Base-by-base conservation (phyloP, 2,329 filamentous ascomycete species). In the Verticillium zaregamsianum region DNA sequence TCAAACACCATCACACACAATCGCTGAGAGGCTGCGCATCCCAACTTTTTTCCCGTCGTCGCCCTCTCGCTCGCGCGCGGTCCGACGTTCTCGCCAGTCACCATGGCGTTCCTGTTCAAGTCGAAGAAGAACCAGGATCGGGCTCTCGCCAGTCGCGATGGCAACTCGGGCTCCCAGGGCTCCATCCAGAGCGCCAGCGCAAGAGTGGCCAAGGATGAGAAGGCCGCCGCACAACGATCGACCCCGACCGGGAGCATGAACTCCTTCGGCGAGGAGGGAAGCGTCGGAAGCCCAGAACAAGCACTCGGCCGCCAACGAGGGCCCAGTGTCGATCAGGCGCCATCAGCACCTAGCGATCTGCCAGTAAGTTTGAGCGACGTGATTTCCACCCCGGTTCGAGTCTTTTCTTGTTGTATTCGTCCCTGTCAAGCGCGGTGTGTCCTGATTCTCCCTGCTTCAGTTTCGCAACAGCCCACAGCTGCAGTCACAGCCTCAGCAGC, bases 41-140 rank as follows among this genome's bases (percentile, higher is more conserved):
- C 69, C 45, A 52, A 14, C 11, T 25, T 12, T 4, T 52, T 63
- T 64, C 62, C 60, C 64, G 61, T 59, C 59, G 61, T 64, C 59
- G 61, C 39, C 54, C 52, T 57, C 20, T 57, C 71, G 69, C 74
- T 74, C 72, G 72, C 69, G 70, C 72, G 74, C 75, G 57, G 31
- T 58, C 55, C 55, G 49, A 11, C 49, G 49, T 35, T 5, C 33
- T 23, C 9, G 39, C 35, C 56, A 32, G 57, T 35, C 75, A 81
- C 75, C 76, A 93, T 93, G 90, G 88, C 90, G 67, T 93, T 93
- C 76, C 83, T 93, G 65, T 93, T 93, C 81, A 92, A 92, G 76
- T 91, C 88, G 61, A 93, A 92, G 78, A 92, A 91, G 77, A 84
- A 86, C 72, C 87, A 90, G 74, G 86, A 89, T 69, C 85, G 87